Conservation (phyloP, 2,329 filamentous ascomycete species). For the Rhinocladiella mackenziei region DNA sequence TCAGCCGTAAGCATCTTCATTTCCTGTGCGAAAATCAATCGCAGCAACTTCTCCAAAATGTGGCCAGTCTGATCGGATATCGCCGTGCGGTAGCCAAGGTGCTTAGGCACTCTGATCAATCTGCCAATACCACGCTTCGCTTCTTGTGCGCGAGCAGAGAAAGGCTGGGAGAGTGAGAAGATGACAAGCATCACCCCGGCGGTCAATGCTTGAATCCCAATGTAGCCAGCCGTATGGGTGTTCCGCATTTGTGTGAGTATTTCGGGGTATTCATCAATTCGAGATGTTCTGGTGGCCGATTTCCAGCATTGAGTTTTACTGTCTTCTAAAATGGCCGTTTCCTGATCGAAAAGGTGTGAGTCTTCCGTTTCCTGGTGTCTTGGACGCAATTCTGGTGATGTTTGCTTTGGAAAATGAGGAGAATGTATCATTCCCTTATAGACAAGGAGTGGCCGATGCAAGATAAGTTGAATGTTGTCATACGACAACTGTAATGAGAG, state of each 20-base stretch:
- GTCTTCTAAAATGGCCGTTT: slow-evolving; percentile 3
- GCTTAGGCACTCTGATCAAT: slow-evolving; percentile 9
- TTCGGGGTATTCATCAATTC: slow-evolving; percentile 23
- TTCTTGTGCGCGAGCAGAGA: slow-evolving; percentile 41
- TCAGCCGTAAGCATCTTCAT: slow-evolving; percentile 10
- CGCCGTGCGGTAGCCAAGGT: slow-evolving; percentile 3
- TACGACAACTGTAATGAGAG: slow-evolving; percentile 42
- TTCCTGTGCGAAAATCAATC: slow-evolving; percentile 12
- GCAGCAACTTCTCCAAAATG: slow-evolving; percentile 12
- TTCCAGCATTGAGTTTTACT: slow-evolving; percentile 22
- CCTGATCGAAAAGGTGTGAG: no score
- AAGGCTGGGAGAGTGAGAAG: slow-evolving; percentile 41
- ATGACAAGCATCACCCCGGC: slow-evolving; percentile 44
- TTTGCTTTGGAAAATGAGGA: no score
- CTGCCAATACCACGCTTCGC: slow-evolving; percentile 39
- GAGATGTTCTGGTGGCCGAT: slow-evolving; percentile 40
- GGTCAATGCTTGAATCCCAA: slow-evolving; percentile 46
- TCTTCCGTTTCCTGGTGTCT: no score
- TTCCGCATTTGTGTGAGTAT: slow-evolving; percentile 39
- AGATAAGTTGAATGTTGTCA: slow-evolving; percentile 42
- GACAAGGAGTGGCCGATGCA: slow-evolving; percentile 41
- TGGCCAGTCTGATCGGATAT: slow-evolving; percentile 10
- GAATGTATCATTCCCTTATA: no score
- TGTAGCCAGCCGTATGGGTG: slow-evolving; percentile 43
- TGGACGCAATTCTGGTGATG: no score